Conservation (phyloP, 164 flowering plant species). For the Umbellularia californica region DNA sequence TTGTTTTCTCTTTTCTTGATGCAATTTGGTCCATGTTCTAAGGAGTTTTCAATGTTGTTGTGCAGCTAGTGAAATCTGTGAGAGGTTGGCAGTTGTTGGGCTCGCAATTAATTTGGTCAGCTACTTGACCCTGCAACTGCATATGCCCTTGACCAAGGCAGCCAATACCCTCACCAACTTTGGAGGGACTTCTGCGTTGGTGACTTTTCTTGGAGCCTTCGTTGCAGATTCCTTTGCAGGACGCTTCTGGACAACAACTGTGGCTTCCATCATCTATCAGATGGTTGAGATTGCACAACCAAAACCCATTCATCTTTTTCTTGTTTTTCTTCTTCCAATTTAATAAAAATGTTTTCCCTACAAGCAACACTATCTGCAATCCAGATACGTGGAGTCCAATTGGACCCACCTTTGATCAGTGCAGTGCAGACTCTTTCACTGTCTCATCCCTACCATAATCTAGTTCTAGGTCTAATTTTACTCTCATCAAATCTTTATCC, state of each 20-base stretch:
- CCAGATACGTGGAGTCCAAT: too few relatives aligned
- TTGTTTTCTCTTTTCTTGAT: background rate
- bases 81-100: constrained; percentile 94
- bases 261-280: constrained; percentile 78
- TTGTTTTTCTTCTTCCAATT: background rate
- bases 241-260: constrained; percentile 83
- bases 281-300: constrained; percentile 29
- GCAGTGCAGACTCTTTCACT: too few relatives aligned
- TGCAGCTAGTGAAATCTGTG: constrained; percentile 80
- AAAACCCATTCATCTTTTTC: background rate
- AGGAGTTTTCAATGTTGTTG: background rate
- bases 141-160: constrained; percentile 81
- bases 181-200: constrained; percentile 79
- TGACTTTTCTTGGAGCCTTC: constrained; percentile 84
- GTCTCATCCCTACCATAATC: too few relatives aligned
- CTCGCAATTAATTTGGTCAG: constrained; percentile 73
- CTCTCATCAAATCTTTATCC: too few relatives aligned
- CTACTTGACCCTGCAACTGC: constrained; percentile 75
- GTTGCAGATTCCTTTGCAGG: constrained; percentile 81
- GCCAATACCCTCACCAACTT: constrained; percentile 94
- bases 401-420: too few relatives aligned
- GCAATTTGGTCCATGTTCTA: background rate
- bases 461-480: too few relatives aligned
- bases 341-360: too few relatives aligned
- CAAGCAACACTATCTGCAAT: too few relatives aligned